These are phyloP conservation scores for Rhodotorula sp. DNA, from an alignment of 1,284 basidiomycete species.

Conservation along the genomic window DNA sequence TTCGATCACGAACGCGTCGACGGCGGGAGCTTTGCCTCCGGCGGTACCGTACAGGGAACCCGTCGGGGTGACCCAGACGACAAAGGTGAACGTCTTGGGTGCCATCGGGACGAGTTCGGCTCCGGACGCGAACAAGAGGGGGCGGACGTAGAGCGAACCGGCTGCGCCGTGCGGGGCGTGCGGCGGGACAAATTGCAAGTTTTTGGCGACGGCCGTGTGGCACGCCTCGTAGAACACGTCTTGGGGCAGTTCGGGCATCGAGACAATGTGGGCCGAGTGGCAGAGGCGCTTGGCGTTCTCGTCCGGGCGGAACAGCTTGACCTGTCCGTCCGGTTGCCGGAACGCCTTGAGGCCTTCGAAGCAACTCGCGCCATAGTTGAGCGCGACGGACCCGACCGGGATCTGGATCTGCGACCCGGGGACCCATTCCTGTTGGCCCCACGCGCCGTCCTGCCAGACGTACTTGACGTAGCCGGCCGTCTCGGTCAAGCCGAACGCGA, in stretches of 20 bases:
- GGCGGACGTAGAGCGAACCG: conserved; percentile 39
- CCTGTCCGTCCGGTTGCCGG: conserved; percentile 41
- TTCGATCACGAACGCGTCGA: conserved; percentile 49
- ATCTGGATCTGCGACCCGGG: conserved; percentile 46
- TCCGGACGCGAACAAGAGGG: conserved; percentile 29
- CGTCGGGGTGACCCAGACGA: conserved; percentile 49
- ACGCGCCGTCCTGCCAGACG: conserved; percentile 24
- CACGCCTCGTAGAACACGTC: conserved; percentile 45
- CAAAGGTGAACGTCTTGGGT: conserved; percentile 48
- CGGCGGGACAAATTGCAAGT: conserved; percentile 49
- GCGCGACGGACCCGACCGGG: conserved; percentile 40
- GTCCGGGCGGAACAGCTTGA: conserved; percentile 49
- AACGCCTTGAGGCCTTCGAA: conserved; percentile 50
- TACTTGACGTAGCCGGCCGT: conserved; percentile 42
- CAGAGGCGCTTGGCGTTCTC: conserved; percentile 43
- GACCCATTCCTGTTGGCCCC: conserved; percentile 33
- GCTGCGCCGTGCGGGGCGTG: conserved; percentile 38
- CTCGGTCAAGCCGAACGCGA: conserved; percentile 40
- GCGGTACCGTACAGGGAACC: conserved; percentile 49
- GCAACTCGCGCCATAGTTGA: conserved; percentile 47
- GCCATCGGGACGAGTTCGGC: conserved; percentile 46
- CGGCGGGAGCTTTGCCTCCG: conserved; percentile 45
- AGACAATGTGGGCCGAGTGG: conserved; percentile 46
- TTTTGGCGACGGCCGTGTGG: conserved; percentile 47
- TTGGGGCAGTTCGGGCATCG: conserved; percentile 46